Percentiles rank a stretch among this genome's conserved stretches.
Evolutionary conservation across 768 basidiomycete genomes (phyloP).

Genomic region (Kwoniella mangroviensis): DNA sequence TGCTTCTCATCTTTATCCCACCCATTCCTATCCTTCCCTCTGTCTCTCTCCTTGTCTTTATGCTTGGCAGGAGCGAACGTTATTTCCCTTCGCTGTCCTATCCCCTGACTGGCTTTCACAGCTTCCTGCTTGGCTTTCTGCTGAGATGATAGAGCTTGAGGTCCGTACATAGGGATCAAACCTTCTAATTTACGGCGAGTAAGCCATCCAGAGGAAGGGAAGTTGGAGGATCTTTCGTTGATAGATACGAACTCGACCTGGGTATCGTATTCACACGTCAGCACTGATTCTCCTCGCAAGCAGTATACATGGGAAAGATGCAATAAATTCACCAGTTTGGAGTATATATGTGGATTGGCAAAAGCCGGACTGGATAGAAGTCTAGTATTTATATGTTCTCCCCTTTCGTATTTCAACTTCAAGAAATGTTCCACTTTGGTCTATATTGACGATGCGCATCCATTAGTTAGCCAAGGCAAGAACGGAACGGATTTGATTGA

Average conservation of each 20-base stretch:
- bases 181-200: slow-evolving; percentile 66
- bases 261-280: too few species aligned
- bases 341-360: slow-evolving; percentile 94
- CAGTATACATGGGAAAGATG: too few species aligned
- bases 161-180: slow-evolving; percentile 71
- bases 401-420: slow-evolving; percentile 70
- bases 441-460: slow-evolving; percentile 59
- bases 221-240: slow-evolving; percentile 84
- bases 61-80: slow-evolving; percentile 62
- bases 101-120: slow-evolving; percentile 63
- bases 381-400: slow-evolving; percentile 93
- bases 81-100: slow-evolving; percentile 68
- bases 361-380: slow-evolving; percentile 91
- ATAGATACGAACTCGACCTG: slow-evolving; percentile 85
- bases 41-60: slow-evolving; percentile 11
- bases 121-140: slow-evolving; percentile 71
- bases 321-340: slow-evolving; percentile 82
- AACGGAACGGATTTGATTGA: not conserved
- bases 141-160: slow-evolving; percentile 68
- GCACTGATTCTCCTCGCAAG: too few species aligned
- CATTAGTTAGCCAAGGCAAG: not conserved
- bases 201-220: slow-evolving; percentile 70
- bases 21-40: slow-evolving; percentile 20
- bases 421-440: slow-evolving; percentile 81
- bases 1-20: slow-evolving; percentile 1